A percentile compares a stretch with the other conserved stretches of the same genome.
Conservation (phyloP, 2,329 filamentous ascomycete species). For the Chrysoporthe austroafricana region DNA sequence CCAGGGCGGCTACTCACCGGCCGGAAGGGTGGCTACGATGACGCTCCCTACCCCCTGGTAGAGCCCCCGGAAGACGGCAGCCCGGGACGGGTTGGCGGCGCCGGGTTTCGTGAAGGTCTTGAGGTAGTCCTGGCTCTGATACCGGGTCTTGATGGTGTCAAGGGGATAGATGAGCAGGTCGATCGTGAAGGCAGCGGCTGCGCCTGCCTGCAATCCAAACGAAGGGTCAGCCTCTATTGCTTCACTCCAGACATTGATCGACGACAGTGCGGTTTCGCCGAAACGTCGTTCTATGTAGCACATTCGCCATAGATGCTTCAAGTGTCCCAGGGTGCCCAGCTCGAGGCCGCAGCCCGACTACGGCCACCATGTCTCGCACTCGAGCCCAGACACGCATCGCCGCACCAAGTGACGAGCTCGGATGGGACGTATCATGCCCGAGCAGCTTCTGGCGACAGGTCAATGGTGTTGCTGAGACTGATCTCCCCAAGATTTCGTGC, state of each 20-base stretch:
- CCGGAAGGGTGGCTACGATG: slow-evolving; percentile 85
- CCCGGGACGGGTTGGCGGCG: slow-evolving; percentile 57
- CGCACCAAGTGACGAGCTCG: too few species aligned
- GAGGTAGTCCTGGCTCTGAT: slow-evolving; percentile 78
- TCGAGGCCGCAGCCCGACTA: too few species aligned
- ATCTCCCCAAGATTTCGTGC: not conserved
- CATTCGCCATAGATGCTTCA: not conserved
- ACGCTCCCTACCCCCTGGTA: slow-evolving; percentile 90
- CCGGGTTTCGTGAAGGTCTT: slow-evolving; percentile 65
- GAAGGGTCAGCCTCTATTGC: not conserved
- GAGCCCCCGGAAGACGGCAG: slow-evolving; percentile 64
- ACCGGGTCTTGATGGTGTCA: slow-evolving; percentile 86
- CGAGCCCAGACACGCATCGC: too few species aligned
- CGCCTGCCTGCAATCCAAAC: slow-evolving; percentile 66
- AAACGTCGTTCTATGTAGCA: not conserved
- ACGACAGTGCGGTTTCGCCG: not conserved
- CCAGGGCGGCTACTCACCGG: slow-evolving; percentile 48
- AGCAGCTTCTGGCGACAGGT: not conserved
- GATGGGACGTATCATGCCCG: not conserved
- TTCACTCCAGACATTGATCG: not conserved
- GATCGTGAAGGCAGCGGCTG: slow-evolving; percentile 82
- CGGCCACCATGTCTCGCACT: too few species aligned
- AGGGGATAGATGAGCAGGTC: slow-evolving; percentile 86
- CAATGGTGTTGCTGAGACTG: too few species aligned
- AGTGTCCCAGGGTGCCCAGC: too few species aligned